phyloP scores from a whole-genome alignment of 305 asterid genomes.

The Fraxinus angustifolia region DNA sequence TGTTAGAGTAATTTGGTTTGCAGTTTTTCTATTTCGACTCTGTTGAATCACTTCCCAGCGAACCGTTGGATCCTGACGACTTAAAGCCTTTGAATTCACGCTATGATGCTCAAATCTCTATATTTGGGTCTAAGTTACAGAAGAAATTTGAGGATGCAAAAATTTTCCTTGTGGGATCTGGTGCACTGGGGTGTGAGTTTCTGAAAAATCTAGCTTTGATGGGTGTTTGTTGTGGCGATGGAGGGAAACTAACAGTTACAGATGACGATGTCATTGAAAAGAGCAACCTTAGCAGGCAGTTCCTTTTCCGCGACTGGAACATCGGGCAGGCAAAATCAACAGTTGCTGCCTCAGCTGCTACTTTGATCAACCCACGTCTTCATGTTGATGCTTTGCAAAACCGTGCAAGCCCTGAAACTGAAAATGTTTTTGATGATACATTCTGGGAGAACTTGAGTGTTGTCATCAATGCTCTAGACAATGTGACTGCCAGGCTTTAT shows the following conservation, averaged over 20 bases:
- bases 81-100: constrained; percentile 37
- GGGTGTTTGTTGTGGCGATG: constrained; percentile 38
- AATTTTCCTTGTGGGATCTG: constrained; percentile 39
- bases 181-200: constrained; percentile 45
- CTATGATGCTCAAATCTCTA: constrained; percentile 44
- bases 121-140: constrained; percentile 38
- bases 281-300: constrained; percentile 41
- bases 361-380: constrained; percentile 33
- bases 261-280: constrained; percentile 48
- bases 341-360: constrained; percentile 41
- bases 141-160: constrained; percentile 38
- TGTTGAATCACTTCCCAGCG: constrained; percentile 38
- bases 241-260: constrained; percentile 38
- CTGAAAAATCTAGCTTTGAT: constrained; percentile 41
- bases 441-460: constrained; percentile 40
- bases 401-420: constrained; percentile 42
- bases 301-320: constrained; percentile 44
- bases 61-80: constrained; percentile 30
- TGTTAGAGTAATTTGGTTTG: neutral
- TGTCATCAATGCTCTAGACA: constrained; percentile 41
- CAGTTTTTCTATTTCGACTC: constrained; percentile 49
- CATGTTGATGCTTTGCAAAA: constrained; percentile 39
- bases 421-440: constrained; percentile 35
- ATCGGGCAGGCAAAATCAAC: constrained; percentile 46
- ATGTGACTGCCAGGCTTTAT: constrained; percentile 40